These are phyloP conservation scores for Steccherinum ochraceum DNA, from an alignment of 768 basidiomycete genomes.

Conservation along the genomic window DNA sequence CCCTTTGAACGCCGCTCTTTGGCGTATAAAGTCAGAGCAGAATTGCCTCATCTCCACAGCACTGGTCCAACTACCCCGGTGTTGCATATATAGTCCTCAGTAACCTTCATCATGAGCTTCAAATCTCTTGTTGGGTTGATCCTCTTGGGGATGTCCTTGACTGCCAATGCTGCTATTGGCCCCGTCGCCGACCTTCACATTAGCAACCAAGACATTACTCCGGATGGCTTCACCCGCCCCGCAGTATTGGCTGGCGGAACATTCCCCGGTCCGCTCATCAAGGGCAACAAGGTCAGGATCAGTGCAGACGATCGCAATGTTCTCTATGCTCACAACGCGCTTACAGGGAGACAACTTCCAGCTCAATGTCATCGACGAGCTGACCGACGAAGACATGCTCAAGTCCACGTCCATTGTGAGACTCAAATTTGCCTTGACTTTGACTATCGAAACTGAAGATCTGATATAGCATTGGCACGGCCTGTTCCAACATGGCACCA, in stretches of 20 bases:
- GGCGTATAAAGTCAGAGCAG: no score
- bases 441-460: no score
- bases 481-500: slow-evolving; percentile 34
- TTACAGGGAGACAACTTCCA: slow-evolving; percentile 29
- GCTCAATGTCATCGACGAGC: slow-evolving; percentile 40
- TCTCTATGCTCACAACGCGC: no score
- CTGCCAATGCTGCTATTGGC: slow-evolving; percentile 2
- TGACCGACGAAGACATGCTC: slow-evolving; percentile 42
- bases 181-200: slow-evolving; percentile 23
- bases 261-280: slow-evolving; percentile 34
- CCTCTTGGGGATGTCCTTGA: background rate
- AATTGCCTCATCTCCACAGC: no score
- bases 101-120: background rate
- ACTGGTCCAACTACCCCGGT: no score
- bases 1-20: no score
- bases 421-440: no score
- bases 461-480: slow-evolving; percentile 49
- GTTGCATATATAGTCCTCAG: no score
- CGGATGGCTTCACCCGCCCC: slow-evolving; percentile 34
- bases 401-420: slow-evolving; percentile 43
- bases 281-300: slow-evolving; percentile 34
- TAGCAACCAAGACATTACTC: slow-evolving; percentile 31
- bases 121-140: background rate
- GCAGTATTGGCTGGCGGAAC: slow-evolving; percentile 35
- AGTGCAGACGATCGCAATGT: no score